Percentiles rank a stretch among this genome's conserved stretches.
These are phyloP conservation scores for Poronia punctata DNA, from an alignment of 495 filamentous ascomycete genomes.

Conservation along the genomic window DNA sequence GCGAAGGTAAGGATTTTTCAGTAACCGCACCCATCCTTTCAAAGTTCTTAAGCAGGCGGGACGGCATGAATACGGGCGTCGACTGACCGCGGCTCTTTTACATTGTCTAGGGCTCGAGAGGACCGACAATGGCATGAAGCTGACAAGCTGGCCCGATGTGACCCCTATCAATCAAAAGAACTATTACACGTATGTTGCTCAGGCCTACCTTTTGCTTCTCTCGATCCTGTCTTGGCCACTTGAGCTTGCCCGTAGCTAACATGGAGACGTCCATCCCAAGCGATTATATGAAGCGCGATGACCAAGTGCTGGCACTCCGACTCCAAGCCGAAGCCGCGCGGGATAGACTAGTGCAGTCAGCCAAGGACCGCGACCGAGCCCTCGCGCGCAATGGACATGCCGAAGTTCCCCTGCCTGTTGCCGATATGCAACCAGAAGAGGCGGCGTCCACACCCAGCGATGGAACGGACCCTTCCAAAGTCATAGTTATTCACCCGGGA, in stretches of 20 bases:
- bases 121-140: constrained; percentile 95
- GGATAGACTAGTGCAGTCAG: constrained; percentile 70
- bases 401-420: constrained; percentile 48
- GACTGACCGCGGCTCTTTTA: too few species aligned
- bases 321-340: constrained; percentile 76
- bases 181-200: constrained; percentile 82
- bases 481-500: constrained; percentile 96
- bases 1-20: constrained; percentile 44
- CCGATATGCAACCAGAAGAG: constrained; percentile 53
- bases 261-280: too few species aligned
- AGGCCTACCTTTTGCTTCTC: background rate
- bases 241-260: too few species aligned
- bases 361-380: constrained; percentile 79
- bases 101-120: constrained; percentile 80
- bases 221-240: background rate
- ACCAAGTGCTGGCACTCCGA: constrained; percentile 84
- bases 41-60: too few species aligned
- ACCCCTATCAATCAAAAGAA: constrained; percentile 97
- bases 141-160: constrained; percentile 88
- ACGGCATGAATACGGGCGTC: too few species aligned
- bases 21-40: background rate
- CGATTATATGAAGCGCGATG: constrained; percentile 96
- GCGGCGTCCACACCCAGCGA: constrained; percentile 52
- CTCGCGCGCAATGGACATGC: constrained; percentile 65
- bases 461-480: constrained; percentile 68